phyloP scores from a whole-genome alignment of 2,329 filamentous ascomycete species.

The Madurella fahalii region DNA sequence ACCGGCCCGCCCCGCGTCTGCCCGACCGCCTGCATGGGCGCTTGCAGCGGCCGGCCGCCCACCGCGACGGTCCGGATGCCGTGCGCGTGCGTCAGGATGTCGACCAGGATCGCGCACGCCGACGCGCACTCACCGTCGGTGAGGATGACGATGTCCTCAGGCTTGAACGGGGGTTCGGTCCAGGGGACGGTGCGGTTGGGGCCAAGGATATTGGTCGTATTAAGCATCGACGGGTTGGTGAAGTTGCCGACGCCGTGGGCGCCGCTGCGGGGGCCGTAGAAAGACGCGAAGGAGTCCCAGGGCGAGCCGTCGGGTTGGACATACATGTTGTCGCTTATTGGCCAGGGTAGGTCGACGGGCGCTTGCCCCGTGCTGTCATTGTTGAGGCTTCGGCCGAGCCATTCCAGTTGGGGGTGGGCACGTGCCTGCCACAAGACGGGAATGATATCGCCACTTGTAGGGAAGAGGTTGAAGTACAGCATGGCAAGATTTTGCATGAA shows the following conservation, averaged over 20 bases:
- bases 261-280: conserved; percentile 3
- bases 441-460: conserved; percentile 19
- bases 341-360: conserved; percentile 30
- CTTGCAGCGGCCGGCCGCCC: conserved; percentile 50
- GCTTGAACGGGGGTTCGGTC: conserved; percentile 27
- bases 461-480: conserved; percentile 29
- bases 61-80: conserved; percentile 54
- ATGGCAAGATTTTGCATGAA: not conserved
- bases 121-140: conserved; percentile 57
- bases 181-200: not conserved
- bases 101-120: conserved; percentile 55
- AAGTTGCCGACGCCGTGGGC: not conserved
- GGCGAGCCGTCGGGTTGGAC: not conserved
- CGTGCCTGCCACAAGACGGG: conserved; percentile 20
- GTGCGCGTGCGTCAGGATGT: conserved; percentile 48
- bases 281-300: conserved; percentile 2
- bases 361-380: not conserved
- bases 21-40: conserved; percentile 55
- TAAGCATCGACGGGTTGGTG: not conserved
- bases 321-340: not conserved
- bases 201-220: no score
- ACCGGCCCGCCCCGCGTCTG: conserved; percentile 52
- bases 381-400: conserved; percentile 8
- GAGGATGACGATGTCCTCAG: conserved; percentile 41
- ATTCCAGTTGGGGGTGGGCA: conserved; percentile 18